Evolutionary conservation across 306 rosid species (phyloP).

Genomic region (barrel medic (Medicago truncatula)): DNA sequence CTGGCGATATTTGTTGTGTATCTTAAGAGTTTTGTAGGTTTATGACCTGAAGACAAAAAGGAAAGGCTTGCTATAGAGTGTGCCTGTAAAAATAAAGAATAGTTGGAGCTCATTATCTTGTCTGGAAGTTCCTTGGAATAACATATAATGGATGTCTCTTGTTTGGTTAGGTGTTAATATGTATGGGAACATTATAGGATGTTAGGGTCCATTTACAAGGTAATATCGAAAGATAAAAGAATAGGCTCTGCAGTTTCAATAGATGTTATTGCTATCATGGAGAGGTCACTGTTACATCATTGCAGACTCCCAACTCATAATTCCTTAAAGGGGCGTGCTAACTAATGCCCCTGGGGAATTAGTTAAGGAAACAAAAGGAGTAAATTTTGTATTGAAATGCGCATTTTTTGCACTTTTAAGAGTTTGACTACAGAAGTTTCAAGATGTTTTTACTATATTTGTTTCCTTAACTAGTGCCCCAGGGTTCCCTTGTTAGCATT

Average conservation of each 20-base stretch:
- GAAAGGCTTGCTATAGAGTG: slow-evolving; percentile 4
- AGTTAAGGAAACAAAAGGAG: too few species aligned
- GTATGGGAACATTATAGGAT: not conserved
- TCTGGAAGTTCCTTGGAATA: slow-evolving; percentile 10
- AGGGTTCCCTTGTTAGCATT: too few species aligned
- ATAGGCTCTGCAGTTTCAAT: slow-evolving; percentile 8
- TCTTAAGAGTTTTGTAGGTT: not conserved
- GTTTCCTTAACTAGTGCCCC: too few species aligned
- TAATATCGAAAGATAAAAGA: not conserved
- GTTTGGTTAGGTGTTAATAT: slow-evolving; percentile 23
- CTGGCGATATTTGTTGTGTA: not conserved
- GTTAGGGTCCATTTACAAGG: not conserved
- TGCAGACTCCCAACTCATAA: slow-evolving; percentile 4
- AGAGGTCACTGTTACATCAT: not conserved
- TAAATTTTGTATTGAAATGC: too few species aligned
- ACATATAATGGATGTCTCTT: not conserved
- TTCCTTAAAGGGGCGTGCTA: not conserved
- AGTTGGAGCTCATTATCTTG: slow-evolving; percentile 5
- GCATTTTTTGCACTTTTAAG: too few species aligned
- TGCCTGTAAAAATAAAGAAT: not conserved
- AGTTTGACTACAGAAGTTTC: too few species aligned
- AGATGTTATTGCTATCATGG: slow-evolving; percentile 11
- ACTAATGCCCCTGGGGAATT: too few species aligned
- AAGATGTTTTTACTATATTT: too few species aligned
- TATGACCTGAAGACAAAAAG: not conserved